Base-by-base conservation (phyloP, 306 rosid genomes). In the Geum urbanum region DNA sequence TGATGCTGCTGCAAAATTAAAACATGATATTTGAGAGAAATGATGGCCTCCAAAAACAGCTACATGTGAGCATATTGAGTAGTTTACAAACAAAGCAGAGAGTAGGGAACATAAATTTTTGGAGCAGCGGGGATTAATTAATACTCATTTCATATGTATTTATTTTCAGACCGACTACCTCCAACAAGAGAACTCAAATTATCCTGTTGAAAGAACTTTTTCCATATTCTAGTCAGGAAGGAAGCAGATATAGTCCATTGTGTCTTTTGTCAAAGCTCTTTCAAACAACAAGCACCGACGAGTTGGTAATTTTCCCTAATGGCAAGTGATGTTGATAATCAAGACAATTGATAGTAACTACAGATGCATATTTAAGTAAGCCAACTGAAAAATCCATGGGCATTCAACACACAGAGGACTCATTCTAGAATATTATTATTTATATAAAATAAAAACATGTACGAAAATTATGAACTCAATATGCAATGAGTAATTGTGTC, bases 1-100 rank as follows among this genome's bases (percentile, higher is more conserved):
- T 52, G 80, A 69, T 68, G 77, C 48, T 82, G 87, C 97, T 91
- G 88, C 84, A 85, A 84, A 57, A 76, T 63, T 66, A 78, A 47
- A 63, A 49, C 2, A 10, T 45, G 37, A 66, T 69, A 69, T 67
- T 61, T 85, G 64, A 83, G 82, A 83, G 55, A 45, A 16, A 67
- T 56, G 70, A 74, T 72, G 7, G 3, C 55, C 64, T 41, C 73
- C 10, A 24, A 54, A 55, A 70, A 22, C 64, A 55, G 47, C 37
- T 40, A 40, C 9, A n/a, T 4, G 24, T 41, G 19, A 62, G 46
- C 68, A 35, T 15, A 5, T 60, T 32, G 18, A 41, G 50, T 16
- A 44, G 16, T 27, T 69, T 10, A 56, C 67, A 10, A 19, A 13
- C 15, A 20, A 5, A 4, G 27, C 24, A 22, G 59, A 54, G 8